phyloP scores from a whole-genome alignment of 2,329 filamentous ascomycete species.

The Ascochyta viciae-villosae region DNA sequence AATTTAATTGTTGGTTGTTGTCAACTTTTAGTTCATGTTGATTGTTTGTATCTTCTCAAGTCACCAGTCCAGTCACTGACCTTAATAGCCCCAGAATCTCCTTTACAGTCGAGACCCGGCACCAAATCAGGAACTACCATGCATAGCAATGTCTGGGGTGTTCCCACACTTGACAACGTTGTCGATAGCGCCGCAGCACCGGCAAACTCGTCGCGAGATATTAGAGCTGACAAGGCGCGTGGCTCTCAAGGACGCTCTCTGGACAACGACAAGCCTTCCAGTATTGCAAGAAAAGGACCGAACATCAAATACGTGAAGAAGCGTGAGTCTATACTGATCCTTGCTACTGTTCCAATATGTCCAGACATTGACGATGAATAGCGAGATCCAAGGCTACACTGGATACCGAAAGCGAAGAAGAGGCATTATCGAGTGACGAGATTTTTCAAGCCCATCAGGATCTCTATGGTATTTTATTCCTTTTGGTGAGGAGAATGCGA shows the following conservation, averaged over 20 bases:
- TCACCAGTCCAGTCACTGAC: background rate
- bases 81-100: background rate
- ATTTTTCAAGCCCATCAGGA: background rate
- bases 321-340: background rate
- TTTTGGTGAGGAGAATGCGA: background rate
- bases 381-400: background rate
- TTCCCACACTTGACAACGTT: background rate
- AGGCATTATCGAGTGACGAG: background rate
- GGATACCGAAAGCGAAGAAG: background rate
- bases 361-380: background rate
- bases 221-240: slow-evolving; percentile 22
- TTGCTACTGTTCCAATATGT: too few species aligned
- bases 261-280: background rate
- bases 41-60: too few species aligned
- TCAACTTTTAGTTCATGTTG: background rate
- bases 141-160: too few species aligned
- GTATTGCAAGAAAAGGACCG: background rate
- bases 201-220: slow-evolving; percentile 7
- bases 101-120: background rate
- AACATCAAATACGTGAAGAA: slow-evolving; percentile 5
- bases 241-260: slow-evolving; percentile 27
- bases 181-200: background rate
- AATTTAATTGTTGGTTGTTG: background rate
- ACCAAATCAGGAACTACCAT: background rate
- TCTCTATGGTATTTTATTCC: background rate